Conservation (phyloP, 768 basidiomycete species). For the Lyophyllum semitale region DNA sequence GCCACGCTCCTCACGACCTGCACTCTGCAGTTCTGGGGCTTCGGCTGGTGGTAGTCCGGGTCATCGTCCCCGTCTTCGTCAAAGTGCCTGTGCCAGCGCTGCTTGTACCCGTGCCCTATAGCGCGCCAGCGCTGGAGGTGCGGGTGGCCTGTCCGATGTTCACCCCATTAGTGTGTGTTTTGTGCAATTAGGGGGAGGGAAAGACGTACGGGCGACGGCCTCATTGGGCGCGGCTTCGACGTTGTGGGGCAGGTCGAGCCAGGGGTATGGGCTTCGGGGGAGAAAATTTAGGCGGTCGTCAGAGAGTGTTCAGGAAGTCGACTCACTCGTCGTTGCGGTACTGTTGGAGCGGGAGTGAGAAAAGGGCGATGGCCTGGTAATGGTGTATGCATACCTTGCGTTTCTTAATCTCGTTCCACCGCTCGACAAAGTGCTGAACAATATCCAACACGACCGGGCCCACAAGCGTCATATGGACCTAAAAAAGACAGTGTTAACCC, state of each 20-base stretch:
- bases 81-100: conserved; percentile 56
- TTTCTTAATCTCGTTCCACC: conserved; percentile 90
- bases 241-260: conserved; percentile 83
- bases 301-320: neutral
- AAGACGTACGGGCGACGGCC: conserved; percentile 30
- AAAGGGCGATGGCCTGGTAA: neutral
- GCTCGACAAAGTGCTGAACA: conserved; percentile 89
- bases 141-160: conserved; percentile 53
- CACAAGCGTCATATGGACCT: conserved; percentile 83
- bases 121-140: conserved; percentile 60
- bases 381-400: conserved; percentile 53
- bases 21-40: conserved; percentile 59
- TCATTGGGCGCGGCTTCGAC: conserved; percentile 63
- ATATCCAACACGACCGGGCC: conserved; percentile 89
- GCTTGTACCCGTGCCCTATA: conserved; percentile 59
- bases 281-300: conserved; percentile 3
- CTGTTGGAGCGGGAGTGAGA: conserved; percentile 21
- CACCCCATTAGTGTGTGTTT: neutral
- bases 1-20: conserved; percentile 85
- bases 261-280: conserved; percentile 49
- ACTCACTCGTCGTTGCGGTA: conserved; percentile 52
- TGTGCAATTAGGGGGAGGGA: neutral
- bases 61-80: conserved; percentile 41
- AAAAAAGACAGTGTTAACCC: conserved; percentile 1
- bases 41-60: conserved; percentile 33